Percentiles rank a stretch among this genome's conserved stretches.
Evolutionary conservation across 2,329 filamentous ascomycete species (phyloP).

Genomic region (Paraconiothyrium sp.): DNA sequence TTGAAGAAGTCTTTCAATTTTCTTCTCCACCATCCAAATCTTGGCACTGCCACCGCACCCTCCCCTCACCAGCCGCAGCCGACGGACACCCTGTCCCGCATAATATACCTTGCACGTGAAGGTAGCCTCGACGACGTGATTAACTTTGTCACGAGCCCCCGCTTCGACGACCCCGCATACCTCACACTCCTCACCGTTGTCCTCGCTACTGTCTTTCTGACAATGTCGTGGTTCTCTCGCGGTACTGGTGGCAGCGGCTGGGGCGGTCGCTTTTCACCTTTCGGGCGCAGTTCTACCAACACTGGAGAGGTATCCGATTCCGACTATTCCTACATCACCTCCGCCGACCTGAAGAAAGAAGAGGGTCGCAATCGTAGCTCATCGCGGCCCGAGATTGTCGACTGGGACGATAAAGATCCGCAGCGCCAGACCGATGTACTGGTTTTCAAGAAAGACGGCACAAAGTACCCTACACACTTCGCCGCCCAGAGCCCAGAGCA

Average conservation of each 20-base stretch:
- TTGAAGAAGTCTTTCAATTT: slow-evolving; percentile 49
- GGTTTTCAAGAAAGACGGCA: slow-evolving; percentile 72
- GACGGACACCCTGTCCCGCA: slow-evolving; percentile 33
- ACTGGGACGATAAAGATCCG: slow-evolving; percentile 51
- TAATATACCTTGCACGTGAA: slow-evolving; percentile 31
- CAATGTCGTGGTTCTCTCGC: slow-evolving; percentile 60
- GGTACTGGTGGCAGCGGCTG: slow-evolving; percentile 47
- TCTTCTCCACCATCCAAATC: slow-evolving; percentile 42
- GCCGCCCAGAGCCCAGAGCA: slow-evolving; percentile 78
- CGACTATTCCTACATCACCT: slow-evolving; percentile 86
- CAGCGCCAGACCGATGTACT: slow-evolving; percentile 73
- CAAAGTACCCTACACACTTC: slow-evolving; percentile 75
- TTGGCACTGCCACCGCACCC: slow-evolving; percentile 33
- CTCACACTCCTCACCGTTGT: slow-evolving; percentile 44
- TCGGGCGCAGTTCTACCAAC: slow-evolving; percentile 53
- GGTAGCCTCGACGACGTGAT: slow-evolving; percentile 30
- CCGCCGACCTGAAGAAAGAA: slow-evolving; percentile 69
- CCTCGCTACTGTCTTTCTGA: slow-evolving; percentile 53
- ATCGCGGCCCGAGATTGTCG: slow-evolving; percentile 49
- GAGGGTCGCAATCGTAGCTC: slow-evolving; percentile 30
- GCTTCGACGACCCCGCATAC: slow-evolving; percentile 45
- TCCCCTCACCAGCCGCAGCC: slow-evolving; percentile 21
- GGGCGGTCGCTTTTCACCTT: slow-evolving; percentile 60
- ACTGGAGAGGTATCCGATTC: slow-evolving; percentile 73
- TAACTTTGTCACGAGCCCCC: slow-evolving; percentile 40